Conservation (phyloP, 2,329 filamentous ascomycete species). For the Ophiobolus disseminans region DNA sequence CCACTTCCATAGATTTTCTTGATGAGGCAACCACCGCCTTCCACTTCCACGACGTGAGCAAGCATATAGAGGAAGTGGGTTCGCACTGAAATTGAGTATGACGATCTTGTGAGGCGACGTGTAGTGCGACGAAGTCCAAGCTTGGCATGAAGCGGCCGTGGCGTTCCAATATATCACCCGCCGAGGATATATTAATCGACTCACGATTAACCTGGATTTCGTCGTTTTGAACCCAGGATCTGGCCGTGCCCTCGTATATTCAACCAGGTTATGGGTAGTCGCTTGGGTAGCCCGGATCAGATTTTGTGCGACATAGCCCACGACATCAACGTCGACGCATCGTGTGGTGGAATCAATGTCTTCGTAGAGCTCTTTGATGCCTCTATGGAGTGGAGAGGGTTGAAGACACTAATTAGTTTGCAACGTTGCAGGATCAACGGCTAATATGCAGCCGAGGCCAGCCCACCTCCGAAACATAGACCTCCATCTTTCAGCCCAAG, state of each 20-base stretch:
- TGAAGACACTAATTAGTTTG: too few relatives aligned
- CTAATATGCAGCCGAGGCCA: background rate
- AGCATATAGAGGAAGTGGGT: too few relatives aligned
- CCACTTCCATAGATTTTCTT: too few relatives aligned
- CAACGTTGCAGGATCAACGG: background rate
- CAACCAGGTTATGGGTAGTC: slow-evolving; percentile 20
- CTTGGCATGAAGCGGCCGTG: too few relatives aligned
- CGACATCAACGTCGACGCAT: background rate
- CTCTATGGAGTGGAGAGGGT: background rate
- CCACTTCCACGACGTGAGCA: too few relatives aligned
- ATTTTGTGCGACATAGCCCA: slow-evolving; percentile 1
- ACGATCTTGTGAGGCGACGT: too few relatives aligned
- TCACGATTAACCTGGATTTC: slow-evolving; percentile 19
- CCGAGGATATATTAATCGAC: slow-evolving; percentile 19
- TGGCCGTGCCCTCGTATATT: slow-evolving; percentile 13
- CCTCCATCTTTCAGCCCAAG: background rate
- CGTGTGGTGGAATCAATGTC: background rate
- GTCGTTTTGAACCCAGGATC: slow-evolving; percentile 11
- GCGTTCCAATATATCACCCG: slow-evolving; percentile 20
- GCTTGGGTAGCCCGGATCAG: slow-evolving; percentile 12
- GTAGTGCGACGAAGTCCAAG: too few relatives aligned
- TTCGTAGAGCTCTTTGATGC: background rate
- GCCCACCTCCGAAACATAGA: background rate
- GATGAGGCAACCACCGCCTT: too few relatives aligned
- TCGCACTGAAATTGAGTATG: too few relatives aligned